Evolutionary conservation across 257 asterid species (phyloP).

Genomic region (Ligustrum vulgare): DNA sequence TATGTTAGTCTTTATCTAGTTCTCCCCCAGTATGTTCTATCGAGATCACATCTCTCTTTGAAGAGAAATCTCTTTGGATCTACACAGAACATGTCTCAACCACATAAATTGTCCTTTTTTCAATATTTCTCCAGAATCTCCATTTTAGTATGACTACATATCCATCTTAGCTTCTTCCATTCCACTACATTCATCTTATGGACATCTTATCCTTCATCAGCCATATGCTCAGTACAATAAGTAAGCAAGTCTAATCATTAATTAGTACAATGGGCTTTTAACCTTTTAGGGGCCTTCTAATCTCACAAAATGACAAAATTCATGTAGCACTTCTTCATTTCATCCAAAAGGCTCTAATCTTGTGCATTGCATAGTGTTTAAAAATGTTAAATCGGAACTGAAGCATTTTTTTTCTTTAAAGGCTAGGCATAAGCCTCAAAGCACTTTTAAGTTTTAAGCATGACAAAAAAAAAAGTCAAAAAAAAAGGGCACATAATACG

Average conservation of each 20-base stretch:
- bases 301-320: background rate
- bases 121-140: too few species aligned
- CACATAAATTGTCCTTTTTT: too few species aligned
- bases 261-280: background rate
- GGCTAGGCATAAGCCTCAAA: too few species aligned
- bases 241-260: background rate
- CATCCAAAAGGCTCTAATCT: background rate
- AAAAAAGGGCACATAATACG: too few species aligned
- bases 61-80: too few species aligned
- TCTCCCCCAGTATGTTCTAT: background rate
- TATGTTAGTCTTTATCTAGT: background rate
- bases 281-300: background rate
- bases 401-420: too few species aligned
- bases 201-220: background rate
- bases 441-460: too few species aligned
- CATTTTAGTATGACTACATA: background rate
- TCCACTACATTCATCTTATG: background rate
- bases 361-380: too few species aligned
- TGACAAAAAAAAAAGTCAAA: too few species aligned
- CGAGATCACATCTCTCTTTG: background rate
- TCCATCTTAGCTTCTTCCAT: background rate
- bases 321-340: background rate
- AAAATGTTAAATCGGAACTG: too few species aligned
- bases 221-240: too few species aligned
- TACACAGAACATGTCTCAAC: too few species aligned